Conservation (phyloP, 2,329 filamentous ascomycete genomes). For the Curvularia eragrostidis region DNA sequence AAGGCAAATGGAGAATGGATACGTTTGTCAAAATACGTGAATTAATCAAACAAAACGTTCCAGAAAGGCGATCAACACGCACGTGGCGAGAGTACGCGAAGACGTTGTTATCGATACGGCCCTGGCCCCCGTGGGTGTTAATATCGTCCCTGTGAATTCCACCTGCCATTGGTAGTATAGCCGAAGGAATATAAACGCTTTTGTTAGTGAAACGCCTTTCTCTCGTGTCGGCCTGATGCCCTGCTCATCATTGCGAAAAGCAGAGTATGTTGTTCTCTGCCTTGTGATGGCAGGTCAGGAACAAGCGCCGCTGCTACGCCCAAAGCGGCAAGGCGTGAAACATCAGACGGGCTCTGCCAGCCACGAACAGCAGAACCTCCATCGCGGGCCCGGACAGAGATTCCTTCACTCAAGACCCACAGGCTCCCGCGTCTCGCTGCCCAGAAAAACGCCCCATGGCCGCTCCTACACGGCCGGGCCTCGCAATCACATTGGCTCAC, state of each 20-base stretch:
- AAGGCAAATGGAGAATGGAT: conserved; percentile 3
- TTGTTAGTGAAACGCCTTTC: conserved; percentile 19
- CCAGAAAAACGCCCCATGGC: conserved; percentile 35
- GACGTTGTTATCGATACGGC: conserved; percentile 21
- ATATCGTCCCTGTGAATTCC: not conserved
- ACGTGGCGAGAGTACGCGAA: conserved; percentile 24
- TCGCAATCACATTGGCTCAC: conserved; percentile 34
- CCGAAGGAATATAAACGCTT: conserved; percentile 7
- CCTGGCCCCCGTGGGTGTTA: conserved; percentile 1
- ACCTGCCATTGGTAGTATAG: not conserved
- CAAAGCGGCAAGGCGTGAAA: conserved; percentile 34
- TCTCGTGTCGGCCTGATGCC: conserved; percentile 12
- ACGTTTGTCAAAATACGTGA: conserved; percentile 1
- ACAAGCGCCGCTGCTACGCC: conserved; percentile 32
- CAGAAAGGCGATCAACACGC: conserved; percentile 9
- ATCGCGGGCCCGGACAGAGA: conserved; percentile 16
- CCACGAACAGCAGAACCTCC: conserved; percentile 29
- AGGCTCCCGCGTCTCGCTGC: conserved; percentile 30
- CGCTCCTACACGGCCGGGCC: conserved; percentile 17
- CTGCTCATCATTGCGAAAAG: conserved; percentile 13
- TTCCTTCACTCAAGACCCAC: conserved; percentile 20
- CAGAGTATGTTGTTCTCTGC: conserved; percentile 11
- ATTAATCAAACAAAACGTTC: conserved; percentile 4
- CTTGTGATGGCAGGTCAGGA: conserved; percentile 16
- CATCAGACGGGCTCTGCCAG: conserved; percentile 20